A percentile compares a stretch with the other conserved stretches of the same genome.
These are phyloP conservation scores for Clohesyomyces aquaticus DNA, from an alignment of 495 filamentous ascomycete species.

Conservation along the genomic window DNA sequence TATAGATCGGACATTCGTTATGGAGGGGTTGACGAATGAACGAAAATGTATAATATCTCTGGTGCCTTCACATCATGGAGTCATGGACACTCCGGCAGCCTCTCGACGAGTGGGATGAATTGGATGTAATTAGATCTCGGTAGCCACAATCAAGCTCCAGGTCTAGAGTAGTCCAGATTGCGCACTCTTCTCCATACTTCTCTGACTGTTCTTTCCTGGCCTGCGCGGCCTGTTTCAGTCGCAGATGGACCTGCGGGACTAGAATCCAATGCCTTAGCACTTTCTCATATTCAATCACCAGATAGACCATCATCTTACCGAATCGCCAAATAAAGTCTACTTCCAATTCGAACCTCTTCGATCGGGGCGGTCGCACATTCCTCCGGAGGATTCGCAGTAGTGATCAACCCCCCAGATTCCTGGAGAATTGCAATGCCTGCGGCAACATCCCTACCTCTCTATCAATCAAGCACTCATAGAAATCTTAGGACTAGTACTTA, in stretches of 20 bases:
- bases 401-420: constrained; percentile 66
- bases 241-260: constrained; percentile 64
- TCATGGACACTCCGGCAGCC: no score
- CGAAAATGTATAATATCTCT: no score
- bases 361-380: constrained; percentile 59
- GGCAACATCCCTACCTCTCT: constrained; percentile 51
- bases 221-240: constrained; percentile 63
- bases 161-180: constrained; percentile 62
- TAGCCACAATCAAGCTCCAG: constrained; percentile 51
- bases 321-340: constrained; percentile 68
- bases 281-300: no score
- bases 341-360: constrained; percentile 60
- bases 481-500: constrained; percentile 17
- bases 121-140: not conserved
- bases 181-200: constrained; percentile 69
- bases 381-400: constrained; percentile 67
- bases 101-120: no score
- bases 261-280: constrained; percentile 2
- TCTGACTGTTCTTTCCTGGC: constrained; percentile 67
- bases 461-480: not conserved
- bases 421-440: constrained; percentile 61
- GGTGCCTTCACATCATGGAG: no score
- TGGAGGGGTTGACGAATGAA: not conserved
- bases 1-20: not conserved
- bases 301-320: constrained; percentile 48